Evolutionary conservation across 2,329 filamentous ascomycete species (phyloP).

Genomic region (Huntiella savannae): DNA sequence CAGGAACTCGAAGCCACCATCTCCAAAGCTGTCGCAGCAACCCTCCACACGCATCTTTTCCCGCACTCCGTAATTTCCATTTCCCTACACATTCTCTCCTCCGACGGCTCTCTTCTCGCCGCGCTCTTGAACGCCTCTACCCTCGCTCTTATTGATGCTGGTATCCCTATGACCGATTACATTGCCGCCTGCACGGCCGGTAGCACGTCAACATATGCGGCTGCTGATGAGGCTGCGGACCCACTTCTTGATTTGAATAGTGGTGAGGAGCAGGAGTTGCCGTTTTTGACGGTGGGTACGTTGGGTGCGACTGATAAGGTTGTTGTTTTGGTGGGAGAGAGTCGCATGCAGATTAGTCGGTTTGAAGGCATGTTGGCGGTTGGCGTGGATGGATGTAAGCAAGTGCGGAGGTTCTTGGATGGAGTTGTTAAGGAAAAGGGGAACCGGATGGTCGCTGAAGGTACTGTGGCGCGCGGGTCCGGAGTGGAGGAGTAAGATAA

Average conservation of each 20-base stretch:
- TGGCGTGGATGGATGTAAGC: conserved; percentile 77
- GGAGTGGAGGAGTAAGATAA: neutral
- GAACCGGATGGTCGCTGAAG: conserved; percentile 31
- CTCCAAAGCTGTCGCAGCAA: conserved; percentile 53
- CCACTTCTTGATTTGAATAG: conserved; percentile 64
- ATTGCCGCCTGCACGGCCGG: conserved; percentile 77
- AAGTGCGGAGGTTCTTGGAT: conserved; percentile 66
- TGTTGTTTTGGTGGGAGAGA: conserved; percentile 68
- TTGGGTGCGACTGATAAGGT: conserved; percentile 57
- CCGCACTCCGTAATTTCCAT: conserved; percentile 72
- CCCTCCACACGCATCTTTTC: conserved; percentile 72
- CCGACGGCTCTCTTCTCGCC: conserved; percentile 79
- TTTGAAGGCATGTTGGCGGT: conserved; percentile 87
- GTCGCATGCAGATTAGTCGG: conserved; percentile 59
- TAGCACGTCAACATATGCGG: conserved; percentile 47
- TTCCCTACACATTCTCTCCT: conserved; percentile 67
- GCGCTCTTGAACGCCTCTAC: conserved; percentile 82
- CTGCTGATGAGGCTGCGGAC: conserved; percentile 50
- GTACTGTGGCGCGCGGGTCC: neutral
- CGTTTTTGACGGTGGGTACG: conserved; percentile 72
- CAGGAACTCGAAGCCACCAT: conserved; percentile 68
- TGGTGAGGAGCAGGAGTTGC: conserved; percentile 71
- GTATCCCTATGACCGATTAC: conserved; percentile 88
- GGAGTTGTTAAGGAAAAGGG: conserved; percentile 57
- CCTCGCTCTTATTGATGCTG: conserved; percentile 81